Base-by-base conservation (phyloP, 192 early-diverging fungal genomes). In the Backusella tarrabulga region DNA sequence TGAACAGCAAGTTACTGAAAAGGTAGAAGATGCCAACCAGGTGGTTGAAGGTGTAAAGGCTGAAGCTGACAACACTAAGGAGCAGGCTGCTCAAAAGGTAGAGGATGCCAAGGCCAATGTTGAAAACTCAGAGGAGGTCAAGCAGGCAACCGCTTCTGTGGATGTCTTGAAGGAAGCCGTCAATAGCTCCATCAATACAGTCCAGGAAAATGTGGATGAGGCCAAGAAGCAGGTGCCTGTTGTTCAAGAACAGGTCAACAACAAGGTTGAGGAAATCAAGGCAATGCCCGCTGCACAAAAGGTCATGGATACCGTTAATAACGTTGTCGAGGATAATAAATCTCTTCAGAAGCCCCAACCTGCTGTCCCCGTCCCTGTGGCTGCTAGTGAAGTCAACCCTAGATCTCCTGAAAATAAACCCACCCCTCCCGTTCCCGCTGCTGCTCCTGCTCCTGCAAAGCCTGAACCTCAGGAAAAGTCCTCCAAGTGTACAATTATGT, bases 301-400 rank as follows among this genome's bases (percentile, higher is more conserved):
- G 19, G 38, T 36, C 4, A 38, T 36, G 19, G 73, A 56, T 15
- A 21, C 36, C 4, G 23, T 34, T 23, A 15, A 54, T 38, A 35
- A 34, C 26, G 50, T 35, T 23, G 72, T 15, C 5, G 52, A 60
- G 54, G 46, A 50, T 50, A 44, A 44, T 44, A 50, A 50, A n/a
- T 6, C 46, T 19, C 34, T 74, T 15, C 46, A 60, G 54, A 34
- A 21, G 36, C 46, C 72, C 6, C 34, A 54, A 23, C 73, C 73
- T 63, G 56, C 26, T 74, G 56, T 41, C 14, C 35, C 73, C 9
- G 54, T 66, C 5, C 36, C 54, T 74, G 36, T 66, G 19, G 73
- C 73, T 38, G 50, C 73, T 11, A 73, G 72, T 40, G 50, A 73
- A 32, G 72, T 73, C 2, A 56, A 73, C n/a, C 72, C 72, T 32